A percentile compares a stretch with the other conserved stretches of the same genome.
These are phyloP conservation scores for Allantophomopsis lycopodina DNA, from an alignment of 2,329 filamentous ascomycete species.

Conservation along the genomic window DNA sequence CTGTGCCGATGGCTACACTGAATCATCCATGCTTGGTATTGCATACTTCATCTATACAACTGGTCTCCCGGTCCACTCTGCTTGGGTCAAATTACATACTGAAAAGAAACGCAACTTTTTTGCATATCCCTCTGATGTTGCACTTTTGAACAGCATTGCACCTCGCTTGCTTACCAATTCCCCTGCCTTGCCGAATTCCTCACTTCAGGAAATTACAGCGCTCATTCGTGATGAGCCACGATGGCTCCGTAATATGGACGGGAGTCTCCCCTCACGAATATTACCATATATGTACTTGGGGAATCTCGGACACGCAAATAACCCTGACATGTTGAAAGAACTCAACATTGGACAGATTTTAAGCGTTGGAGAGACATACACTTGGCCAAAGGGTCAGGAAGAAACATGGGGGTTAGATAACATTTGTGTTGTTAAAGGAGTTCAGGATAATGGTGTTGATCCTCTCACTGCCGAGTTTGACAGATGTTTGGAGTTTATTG, in stretches of 20 bases:
- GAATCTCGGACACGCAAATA: conserved; percentile 87
- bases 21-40: conserved; percentile 76
- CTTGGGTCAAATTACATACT: conserved; percentile 78
- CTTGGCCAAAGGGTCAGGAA: conserved; percentile 61
- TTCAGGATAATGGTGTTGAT: conserved; percentile 96
- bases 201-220: conserved; percentile 35
- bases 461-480: conserved; percentile 76
- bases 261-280: conserved; percentile 79
- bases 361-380: conserved; percentile 80
- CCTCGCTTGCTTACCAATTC: conserved; percentile 62
- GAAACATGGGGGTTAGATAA: conserved; percentile 67
- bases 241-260: conserved; percentile 78
- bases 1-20: conserved; percentile 91
- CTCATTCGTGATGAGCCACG: conserved; percentile 43
- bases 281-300: conserved; percentile 93
- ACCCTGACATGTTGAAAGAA: conserved; percentile 65
- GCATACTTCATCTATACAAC: conserved; percentile 92
- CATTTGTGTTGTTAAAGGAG: conserved; percentile 65
- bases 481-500: conserved; percentile 80
- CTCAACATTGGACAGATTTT: conserved; percentile 80
- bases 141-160: conserved; percentile 64
- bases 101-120: conserved; percentile 85
- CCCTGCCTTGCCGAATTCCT: conserved; percentile 34
- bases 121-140: conserved; percentile 82
- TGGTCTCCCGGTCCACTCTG: conserved; percentile 64